These are phyloP conservation scores for Microcos paniculata DNA, from an alignment of 345 rosid species.

Conservation along the genomic window DNA sequence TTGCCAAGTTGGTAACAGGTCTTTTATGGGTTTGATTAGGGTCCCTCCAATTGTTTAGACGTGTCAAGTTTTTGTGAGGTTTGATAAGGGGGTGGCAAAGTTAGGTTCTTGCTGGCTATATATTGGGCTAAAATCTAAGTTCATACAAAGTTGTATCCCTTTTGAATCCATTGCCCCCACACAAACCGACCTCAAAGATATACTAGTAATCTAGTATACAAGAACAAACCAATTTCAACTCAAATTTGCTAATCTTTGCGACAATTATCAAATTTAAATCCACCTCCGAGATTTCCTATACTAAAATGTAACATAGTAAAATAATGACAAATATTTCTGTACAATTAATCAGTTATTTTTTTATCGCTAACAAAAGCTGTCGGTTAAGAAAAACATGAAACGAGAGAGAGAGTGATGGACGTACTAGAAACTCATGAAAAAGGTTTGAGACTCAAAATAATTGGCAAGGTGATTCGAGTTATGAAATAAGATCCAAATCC, in stretches of 20 bases:
- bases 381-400: too few species aligned
- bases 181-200: not conserved
- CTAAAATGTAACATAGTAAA: not conserved
- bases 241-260: not conserved
- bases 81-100: not conserved
- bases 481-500: too few species aligned
- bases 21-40: not conserved
- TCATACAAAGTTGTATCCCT: not conserved
- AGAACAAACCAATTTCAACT: slow-evolving; percentile 4
- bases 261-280: not conserved
- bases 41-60: not conserved
- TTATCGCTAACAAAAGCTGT: too few species aligned
- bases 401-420: too few species aligned
- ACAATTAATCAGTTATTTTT: too few species aligned
- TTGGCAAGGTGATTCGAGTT: too few species aligned
- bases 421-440: too few species aligned
- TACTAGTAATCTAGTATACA: too few species aligned
- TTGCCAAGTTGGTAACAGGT: slow-evolving; percentile 14
- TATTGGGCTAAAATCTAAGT: not conserved
- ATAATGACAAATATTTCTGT: not conserved
- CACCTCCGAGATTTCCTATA: not conserved
- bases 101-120: not conserved
- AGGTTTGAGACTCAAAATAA: too few species aligned
- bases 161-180: not conserved
- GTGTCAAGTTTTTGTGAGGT: slow-evolving; percentile 9